Conservation (phyloP, 257 asterid genomes). For the Solanum tarijense region DNA sequence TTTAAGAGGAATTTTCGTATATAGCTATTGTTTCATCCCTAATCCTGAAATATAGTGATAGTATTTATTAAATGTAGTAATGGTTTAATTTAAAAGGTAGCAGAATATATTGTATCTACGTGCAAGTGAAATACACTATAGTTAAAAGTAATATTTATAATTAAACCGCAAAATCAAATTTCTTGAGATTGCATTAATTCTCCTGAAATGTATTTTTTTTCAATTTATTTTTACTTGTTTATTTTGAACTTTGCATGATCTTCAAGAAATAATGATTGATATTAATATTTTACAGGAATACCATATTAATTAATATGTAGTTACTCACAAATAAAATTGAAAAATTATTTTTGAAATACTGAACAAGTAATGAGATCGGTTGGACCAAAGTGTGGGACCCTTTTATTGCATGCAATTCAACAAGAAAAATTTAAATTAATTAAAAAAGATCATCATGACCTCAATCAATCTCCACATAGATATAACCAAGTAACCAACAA, state of each 20-base stretch:
- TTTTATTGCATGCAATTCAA: neutral
- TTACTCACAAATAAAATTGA: too few species aligned
- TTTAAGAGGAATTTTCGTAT: neutral
- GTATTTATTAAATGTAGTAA: neutral
- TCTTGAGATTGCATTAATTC: neutral
- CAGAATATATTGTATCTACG: neutral
- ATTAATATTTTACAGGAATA: too few species aligned
- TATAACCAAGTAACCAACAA: neutral
- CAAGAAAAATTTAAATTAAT: neutral
- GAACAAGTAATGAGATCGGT: neutral
- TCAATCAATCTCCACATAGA: neutral
- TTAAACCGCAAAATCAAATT: too few species aligned
- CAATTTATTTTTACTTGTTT: too few species aligned
- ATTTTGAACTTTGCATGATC: fast-evolving
- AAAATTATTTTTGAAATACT: too few species aligned
- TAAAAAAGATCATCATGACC: neutral
- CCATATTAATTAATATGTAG: neutral
- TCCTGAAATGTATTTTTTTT: fast-evolving
- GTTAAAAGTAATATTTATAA: too few species aligned
- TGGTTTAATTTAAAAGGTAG: neutral
- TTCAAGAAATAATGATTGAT: neutral
- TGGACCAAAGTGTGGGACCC: neutral
- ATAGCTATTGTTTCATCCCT: neutral
- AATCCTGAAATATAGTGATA: neutral
- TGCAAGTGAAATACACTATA: neutral